Evolutionary conservation across 495 filamentous ascomycete genomes (phyloP).

Genomic region (Aspergillus bertholletiae): DNA sequence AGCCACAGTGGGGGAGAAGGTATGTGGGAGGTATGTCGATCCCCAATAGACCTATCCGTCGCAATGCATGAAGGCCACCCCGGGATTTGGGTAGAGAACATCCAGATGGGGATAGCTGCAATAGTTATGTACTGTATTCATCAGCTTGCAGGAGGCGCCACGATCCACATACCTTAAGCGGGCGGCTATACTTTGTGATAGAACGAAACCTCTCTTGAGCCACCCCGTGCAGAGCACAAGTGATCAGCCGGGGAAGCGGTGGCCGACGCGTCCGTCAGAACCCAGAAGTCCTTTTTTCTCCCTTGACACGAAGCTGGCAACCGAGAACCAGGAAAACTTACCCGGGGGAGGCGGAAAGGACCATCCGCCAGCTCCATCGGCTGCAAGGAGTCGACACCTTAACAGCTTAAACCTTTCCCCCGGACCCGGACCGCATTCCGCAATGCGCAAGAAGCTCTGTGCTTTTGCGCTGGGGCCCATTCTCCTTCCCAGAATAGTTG

Average conservation of each 20-base stretch:
- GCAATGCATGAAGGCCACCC: background rate
- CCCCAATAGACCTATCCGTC: background rate
- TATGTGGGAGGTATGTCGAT: background rate
- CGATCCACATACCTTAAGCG: background rate
- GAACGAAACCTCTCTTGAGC: background rate
- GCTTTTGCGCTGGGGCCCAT: background rate
- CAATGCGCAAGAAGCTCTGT: background rate
- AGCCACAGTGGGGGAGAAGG: background rate
- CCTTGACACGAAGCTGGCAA: background rate
- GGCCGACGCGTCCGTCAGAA: background rate
- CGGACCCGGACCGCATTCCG: background rate
- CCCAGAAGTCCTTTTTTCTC: background rate
- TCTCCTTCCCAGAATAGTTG: background rate
- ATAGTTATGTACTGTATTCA: background rate
- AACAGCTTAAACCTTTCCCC: slow-evolving; percentile 9
- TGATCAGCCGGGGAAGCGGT: background rate
- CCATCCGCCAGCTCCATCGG: slow-evolving; percentile 6
- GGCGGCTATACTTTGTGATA: background rate
- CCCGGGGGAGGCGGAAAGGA: background rate
- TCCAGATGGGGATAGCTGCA: background rate
- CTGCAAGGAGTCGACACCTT: slow-evolving; percentile 6
- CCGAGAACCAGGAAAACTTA: slow-evolving; percentile 5
- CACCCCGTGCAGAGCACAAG: background rate
- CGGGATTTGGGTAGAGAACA: background rate
- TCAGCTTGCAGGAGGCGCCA: background rate